Conservation (phyloP, 768 basidiomycete genomes). For the Russula compacta region DNA sequence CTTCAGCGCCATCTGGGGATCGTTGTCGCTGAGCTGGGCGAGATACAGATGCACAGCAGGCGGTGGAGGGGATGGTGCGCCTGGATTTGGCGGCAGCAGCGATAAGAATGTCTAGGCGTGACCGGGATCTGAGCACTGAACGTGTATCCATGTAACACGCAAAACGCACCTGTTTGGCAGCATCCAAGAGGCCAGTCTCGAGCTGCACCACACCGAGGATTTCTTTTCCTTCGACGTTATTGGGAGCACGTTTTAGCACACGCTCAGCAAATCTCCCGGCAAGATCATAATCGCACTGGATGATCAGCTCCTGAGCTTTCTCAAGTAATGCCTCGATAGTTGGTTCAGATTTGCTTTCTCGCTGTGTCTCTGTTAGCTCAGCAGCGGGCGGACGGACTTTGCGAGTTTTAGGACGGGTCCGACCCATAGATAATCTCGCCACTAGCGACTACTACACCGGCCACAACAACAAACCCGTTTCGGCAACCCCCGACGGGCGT, state of each 20-base stretch:
- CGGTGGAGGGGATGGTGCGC: conserved; percentile 49
- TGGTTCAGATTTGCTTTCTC: conserved; percentile 32
- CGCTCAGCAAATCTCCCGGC: conserved; percentile 65
- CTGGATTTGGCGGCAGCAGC: conserved; percentile 49
- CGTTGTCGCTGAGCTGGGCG: conserved; percentile 72
- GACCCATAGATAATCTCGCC: conserved; percentile 23
- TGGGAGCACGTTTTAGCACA: conserved; percentile 53
- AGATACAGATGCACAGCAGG: conserved; percentile 84
- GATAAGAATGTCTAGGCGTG: conserved; percentile 50
- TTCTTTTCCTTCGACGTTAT: conserved; percentile 63
- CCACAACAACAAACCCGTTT: background rate
- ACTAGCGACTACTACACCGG: no score
- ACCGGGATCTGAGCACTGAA: background rate
- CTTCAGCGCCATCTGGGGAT: conserved; percentile 61
- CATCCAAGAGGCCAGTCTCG: conserved; percentile 69
- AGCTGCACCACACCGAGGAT: conserved; percentile 72
- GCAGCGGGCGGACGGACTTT: conserved; percentile 23
- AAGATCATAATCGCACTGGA: conserved; percentile 79
- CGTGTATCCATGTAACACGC: background rate
- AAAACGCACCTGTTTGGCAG: conserved; percentile 52
- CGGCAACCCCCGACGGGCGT: background rate
- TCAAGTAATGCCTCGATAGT: conserved; percentile 41
- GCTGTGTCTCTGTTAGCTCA: conserved; percentile 26
- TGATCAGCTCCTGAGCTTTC: conserved; percentile 73
- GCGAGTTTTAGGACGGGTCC: conserved; percentile 27